Conservation (phyloP, 805 yeast species). For the Hanseniaspora hatyaiensis region DNA sequence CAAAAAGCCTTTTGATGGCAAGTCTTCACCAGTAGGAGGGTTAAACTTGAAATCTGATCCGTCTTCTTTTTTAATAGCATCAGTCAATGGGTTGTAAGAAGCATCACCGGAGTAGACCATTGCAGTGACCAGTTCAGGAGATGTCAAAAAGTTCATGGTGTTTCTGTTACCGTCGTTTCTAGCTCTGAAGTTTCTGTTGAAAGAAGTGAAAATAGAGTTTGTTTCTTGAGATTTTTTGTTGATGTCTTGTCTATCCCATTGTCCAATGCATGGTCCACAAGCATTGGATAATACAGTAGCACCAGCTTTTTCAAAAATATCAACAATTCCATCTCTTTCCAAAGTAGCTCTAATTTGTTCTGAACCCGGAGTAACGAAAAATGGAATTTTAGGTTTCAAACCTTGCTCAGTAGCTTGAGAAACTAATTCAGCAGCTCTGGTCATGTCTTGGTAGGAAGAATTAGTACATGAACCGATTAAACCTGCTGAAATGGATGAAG, state of each 20-base stretch:
- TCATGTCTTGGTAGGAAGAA: conserved; percentile 97
- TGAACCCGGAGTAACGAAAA: conserved; percentile 95
- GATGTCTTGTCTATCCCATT: conserved; percentile 90
- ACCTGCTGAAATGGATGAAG: conserved; percentile 75
- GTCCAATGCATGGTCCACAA: conserved; percentile 99
- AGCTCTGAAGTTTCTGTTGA: conserved; percentile 94
- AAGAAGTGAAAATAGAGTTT: conserved; percentile 90
- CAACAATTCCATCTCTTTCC: conserved; percentile 83
- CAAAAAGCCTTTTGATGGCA: conserved; percentile 68
- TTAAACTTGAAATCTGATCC: conserved; percentile 68
- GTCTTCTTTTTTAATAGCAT: conserved; percentile 56
- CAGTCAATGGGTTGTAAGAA: conserved; percentile 83
- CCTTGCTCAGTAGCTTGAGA: conserved; percentile 80
- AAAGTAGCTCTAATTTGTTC: conserved; percentile 96
- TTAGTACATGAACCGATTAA: conserved; percentile 97
- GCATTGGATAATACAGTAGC: conserved; percentile 93
- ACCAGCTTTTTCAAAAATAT: conserved; percentile 72
- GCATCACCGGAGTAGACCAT: conserved; percentile 91
- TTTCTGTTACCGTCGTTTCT: conserved; percentile 97
- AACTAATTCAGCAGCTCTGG: conserved; percentile 84
- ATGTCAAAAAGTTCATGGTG: conserved; percentile 95
- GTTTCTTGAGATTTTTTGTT: conserved; percentile 49
- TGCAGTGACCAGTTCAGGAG: conserved; percentile 96
- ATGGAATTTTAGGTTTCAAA: conserved; percentile 77
- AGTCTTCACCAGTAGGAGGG: conserved; percentile 74